A percentile compares a stretch with the other conserved stretches of the same genome.
phyloP scores from a whole-genome alignment of 1,284 basidiomycete species.

The Tranzscheliella williamsii region DNA sequence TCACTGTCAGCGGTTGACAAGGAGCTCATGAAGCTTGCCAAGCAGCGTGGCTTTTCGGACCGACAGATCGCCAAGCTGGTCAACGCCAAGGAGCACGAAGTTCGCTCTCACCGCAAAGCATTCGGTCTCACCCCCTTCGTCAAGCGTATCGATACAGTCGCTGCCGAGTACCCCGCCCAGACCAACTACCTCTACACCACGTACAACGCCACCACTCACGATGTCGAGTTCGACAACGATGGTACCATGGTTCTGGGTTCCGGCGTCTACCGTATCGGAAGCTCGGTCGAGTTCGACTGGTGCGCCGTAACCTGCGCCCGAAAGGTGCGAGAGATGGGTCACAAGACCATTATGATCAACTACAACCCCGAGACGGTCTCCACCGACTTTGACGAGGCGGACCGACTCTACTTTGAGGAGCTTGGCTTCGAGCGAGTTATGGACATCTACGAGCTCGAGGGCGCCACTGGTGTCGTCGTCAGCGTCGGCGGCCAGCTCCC shows the following conservation, averaged over 20 bases:
- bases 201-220: constrained; percentile 95
- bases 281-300: constrained; percentile 99
- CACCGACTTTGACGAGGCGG: constrained; percentile 98
- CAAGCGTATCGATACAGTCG: constrained; percentile 98
- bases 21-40: constrained; percentile 57
- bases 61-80: constrained; percentile 80
- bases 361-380: constrained; percentile 99
- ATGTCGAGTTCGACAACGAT: constrained; percentile 92
- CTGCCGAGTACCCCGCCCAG: constrained; percentile 96
- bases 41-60: constrained; percentile 77
- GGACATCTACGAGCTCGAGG: constrained; percentile 99
- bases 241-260: constrained; percentile 99
- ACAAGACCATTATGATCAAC: constrained; percentile 98
- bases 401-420: constrained; percentile 97
- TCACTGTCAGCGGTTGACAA: constrained; percentile 67
- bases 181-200: constrained; percentile 99
- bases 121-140: constrained; percentile 92
- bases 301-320: constrained; percentile 97
- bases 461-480: constrained; percentile 88
- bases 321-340: constrained; percentile 85
- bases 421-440: constrained; percentile 96
- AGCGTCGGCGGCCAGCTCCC: constrained; percentile 81
- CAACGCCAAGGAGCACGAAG: constrained; percentile 71
- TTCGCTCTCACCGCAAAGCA: constrained; percentile 83
- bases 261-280: constrained; percentile 97